Base-by-base conservation (phyloP, 2,329 filamentous ascomycete species). In the Truncatella angustata region DNA sequence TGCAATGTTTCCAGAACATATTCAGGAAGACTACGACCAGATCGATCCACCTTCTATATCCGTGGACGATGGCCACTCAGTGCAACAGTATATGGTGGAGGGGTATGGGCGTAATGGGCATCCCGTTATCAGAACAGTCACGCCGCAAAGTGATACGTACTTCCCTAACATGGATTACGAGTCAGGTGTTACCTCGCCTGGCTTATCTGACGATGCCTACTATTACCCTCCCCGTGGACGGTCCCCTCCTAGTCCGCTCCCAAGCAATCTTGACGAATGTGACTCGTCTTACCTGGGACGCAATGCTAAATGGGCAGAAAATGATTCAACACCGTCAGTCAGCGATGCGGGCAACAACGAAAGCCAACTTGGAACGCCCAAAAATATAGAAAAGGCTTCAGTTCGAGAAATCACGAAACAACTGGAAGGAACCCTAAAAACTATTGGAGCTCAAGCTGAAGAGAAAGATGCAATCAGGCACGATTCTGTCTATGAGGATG, bases 1-100 rank as follows among this genome's bases (percentile, higher is more conserved):
- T 12, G 67, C 71, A 1, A 73, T 85, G 58, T 94, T 96, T 56
- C 90, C 90, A 6, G 60, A 70, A 11, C 54, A 42, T 1, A 32
- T 55, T 20, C 56, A 63, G 23, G 64, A 65, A 9, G 58, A 65
- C 4, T 58, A 60, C 50, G 55, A 60, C 30, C 53, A 56, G 44
- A 54, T 59, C 40, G 62, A 61, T 18, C 60, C 58, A 35, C 67
- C 70, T 0, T 67, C 70, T 0, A 69, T 71, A 16, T 73, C 70
- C 4, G 60, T 73, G 12, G 71, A 79, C 2, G 71, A 75, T 49
- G 71, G 65, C 4, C 67, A 65, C 47, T 67, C 68, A 12, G 57
- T 70, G 20, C 70, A 71, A 35, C 71, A 74, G 21, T 75, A 73
- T 56, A 54, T 68, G 12, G 64, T 70, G 12, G 67, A 73, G 20